Evolutionary conservation across 768 basidiomycete genomes (phyloP).

Genomic region (Astraeus odoratus): DNA sequence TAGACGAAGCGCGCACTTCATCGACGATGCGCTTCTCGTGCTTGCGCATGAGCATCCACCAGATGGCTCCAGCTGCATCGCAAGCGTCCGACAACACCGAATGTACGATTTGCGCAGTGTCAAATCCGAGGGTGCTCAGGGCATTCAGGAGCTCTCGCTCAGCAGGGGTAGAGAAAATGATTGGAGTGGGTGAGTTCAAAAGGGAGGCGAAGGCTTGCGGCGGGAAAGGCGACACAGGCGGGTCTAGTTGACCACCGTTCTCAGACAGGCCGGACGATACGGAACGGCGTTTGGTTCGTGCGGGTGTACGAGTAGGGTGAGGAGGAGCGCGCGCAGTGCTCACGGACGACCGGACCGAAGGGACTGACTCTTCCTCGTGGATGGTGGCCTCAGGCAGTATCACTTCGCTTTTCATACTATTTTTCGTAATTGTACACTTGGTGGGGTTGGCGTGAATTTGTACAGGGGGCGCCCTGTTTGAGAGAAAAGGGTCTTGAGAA

Average conservation of each 20-base stretch:
- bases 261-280: slow-evolving; percentile 84
- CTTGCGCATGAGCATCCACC: slow-evolving; percentile 94
- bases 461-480: slow-evolving; percentile 8
- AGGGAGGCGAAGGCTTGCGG: slow-evolving; percentile 56
- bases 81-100: slow-evolving; percentile 89
- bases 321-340: slow-evolving; percentile 38
- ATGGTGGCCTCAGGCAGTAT: slow-evolving; percentile 46
- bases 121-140: slow-evolving; percentile 75
- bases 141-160: slow-evolving; percentile 77
- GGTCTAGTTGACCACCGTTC: slow-evolving; percentile 44
- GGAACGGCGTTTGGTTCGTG: slow-evolving; percentile 91
- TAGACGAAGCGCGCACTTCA: slow-evolving; percentile 21
- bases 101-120: slow-evolving; percentile 93
- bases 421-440: slow-evolving; percentile 29
- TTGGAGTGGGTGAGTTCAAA: slow-evolving; percentile 58
- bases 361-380: slow-evolving; percentile 39
- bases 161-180: slow-evolving; percentile 80
- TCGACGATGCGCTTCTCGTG: slow-evolving; percentile 53
- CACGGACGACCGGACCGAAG: slow-evolving; percentile 23
- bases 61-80: slow-evolving; percentile 82
- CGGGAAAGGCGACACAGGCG: slow-evolving; percentile 31
- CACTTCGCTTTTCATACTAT: too few species aligned
- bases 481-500: slow-evolving; percentile 24
- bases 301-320: slow-evolving; percentile 79
- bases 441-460: slow-evolving; percentile 40